Evolutionary conservation across 2,329 filamentous ascomycete genomes (phyloP).

Genomic region (Colletotrichum noveboracense): DNA sequence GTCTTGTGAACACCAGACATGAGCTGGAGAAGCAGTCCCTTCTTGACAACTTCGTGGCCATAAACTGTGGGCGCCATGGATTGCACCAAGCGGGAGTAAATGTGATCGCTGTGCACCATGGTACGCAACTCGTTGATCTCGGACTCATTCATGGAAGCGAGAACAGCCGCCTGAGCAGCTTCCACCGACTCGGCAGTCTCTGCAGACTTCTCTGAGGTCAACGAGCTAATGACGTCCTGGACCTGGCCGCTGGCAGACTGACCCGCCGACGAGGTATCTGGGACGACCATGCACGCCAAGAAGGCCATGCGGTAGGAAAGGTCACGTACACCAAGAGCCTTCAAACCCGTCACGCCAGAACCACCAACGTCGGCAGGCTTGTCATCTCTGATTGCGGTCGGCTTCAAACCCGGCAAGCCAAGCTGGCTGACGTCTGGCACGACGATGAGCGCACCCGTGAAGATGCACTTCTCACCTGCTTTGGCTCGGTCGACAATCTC

Average conservation of each 20-base stretch:
- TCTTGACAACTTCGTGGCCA: constrained; percentile 97
- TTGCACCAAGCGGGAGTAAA: constrained; percentile 90
- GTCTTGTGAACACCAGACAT: constrained; percentile 95
- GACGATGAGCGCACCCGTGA: constrained; percentile 94
- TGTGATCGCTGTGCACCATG: constrained; percentile 95
- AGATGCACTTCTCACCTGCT: constrained; percentile 97
- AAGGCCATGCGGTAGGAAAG: constrained; percentile 97
- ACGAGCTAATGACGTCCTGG: constrained; percentile 81
- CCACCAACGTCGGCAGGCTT: constrained; percentile 80
- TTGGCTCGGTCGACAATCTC: constrained; percentile 98
- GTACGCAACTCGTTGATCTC: constrained; percentile 91
- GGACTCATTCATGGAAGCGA: constrained; percentile 81
- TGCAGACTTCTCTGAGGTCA: constrained; percentile 63
- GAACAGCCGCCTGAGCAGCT: constrained; percentile 84
- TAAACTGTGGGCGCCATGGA: constrained; percentile 97
- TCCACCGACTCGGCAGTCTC: constrained; percentile 69
- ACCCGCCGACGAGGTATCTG: constrained; percentile 82
- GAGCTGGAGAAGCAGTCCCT: constrained; percentile 89
- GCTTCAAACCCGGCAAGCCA: constrained; percentile 82
- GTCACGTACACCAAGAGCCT: constrained; percentile 91
- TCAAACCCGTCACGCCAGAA: constrained; percentile 84
- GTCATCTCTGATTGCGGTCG: constrained; percentile 85
- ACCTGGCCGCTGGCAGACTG: constrained; percentile 77
- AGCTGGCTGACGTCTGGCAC: constrained; percentile 97
- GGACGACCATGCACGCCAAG: constrained; percentile 93